Conservation (phyloP, 345 rosid species). For the Turritis glabra region DNA sequence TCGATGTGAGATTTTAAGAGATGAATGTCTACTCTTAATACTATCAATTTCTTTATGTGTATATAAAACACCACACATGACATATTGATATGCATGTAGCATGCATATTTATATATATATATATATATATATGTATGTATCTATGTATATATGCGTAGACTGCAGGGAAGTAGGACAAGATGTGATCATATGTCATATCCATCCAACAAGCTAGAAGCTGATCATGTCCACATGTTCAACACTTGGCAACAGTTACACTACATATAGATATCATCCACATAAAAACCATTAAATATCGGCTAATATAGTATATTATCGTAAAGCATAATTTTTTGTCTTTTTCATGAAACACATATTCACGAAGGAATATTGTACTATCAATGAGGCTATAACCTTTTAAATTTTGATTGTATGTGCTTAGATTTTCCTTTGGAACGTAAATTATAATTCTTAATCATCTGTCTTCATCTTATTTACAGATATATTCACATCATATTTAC, state of each 20-base stretch:
- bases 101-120: not conserved
- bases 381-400: not conserved
- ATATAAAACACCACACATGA: not conserved
- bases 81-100: not conserved
- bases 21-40: slow-evolving; percentile 3
- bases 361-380: not conserved
- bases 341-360: slow-evolving; percentile 11
- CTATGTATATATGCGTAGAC: not conserved
- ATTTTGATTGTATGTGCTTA: slow-evolving; percentile 7
- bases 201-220: slow-evolving; percentile 21
- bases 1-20: not conserved
- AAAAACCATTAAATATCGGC: slow-evolving; percentile 2
- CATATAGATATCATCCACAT: slow-evolving; percentile 13
- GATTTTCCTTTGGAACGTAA: not conserved
- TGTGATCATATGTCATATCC: slow-evolving; percentile 27
- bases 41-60: not conserved
- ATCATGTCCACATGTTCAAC: slow-evolving; percentile 36
- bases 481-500: not conserved
- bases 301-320: not conserved
- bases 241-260: slow-evolving; percentile 10
- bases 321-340: not conserved
- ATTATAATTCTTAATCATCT: not conserved
- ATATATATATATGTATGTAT: not conserved
- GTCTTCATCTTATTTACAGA: not conserved
- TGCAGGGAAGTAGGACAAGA: slow-evolving; percentile 1